Evolutionary conservation across 306 rosid species (phyloP), one percentile per base, ranked within the genome.

Genomic region (Quercus wislizeni): DNA sequence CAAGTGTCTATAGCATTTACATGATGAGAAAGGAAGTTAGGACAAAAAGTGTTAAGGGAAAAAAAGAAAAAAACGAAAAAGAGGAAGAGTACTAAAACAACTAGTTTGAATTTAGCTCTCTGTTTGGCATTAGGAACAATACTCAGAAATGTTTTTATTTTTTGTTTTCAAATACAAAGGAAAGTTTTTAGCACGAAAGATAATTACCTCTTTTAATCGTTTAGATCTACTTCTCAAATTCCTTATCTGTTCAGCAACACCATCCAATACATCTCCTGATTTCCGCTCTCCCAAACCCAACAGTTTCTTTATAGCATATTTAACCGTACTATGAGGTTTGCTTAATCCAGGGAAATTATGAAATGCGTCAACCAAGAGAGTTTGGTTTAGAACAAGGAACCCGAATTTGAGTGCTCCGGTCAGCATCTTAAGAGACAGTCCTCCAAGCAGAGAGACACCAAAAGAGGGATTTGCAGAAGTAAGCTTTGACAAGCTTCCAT

Each of bases 371-470:
- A 86, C 84, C 92, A 95, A 71, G 78, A 12, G 70, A 20, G 90
- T 76, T 76, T 91, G 88, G 83, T 90, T 89, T 71, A 95, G 82
- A 88, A 88, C 88, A 78, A 95, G 89, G 82, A 90, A 93, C 65
- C 97, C 94, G 21, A 95, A 93, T 85, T 86, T 90, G 88, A 90
- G 92, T 65, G 89, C 91, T 74, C 93, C 90, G 65, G 85, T 87
- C 58, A 92, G 89, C 94, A 90, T 87, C 88, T 85, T 89, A 72
- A 90, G 81, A 64, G 99, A 92, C 85, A 95, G 83, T 57, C 93
- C 98, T 85, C 99, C 99, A 56, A 95, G 93, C 80, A 95, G 88
- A 79, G 89, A 91, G 51, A 95, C 94, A 71, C 86, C 88, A 80
- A 93, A 95, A 0, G 91, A 87, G 43, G 96, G 85, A 25, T 86